A percentile compares a stretch with the other conserved stretches of the same genome.
Conservation (phyloP, 2,329 filamentous ascomycete genomes). For the Calonectria leucothoes region DNA sequence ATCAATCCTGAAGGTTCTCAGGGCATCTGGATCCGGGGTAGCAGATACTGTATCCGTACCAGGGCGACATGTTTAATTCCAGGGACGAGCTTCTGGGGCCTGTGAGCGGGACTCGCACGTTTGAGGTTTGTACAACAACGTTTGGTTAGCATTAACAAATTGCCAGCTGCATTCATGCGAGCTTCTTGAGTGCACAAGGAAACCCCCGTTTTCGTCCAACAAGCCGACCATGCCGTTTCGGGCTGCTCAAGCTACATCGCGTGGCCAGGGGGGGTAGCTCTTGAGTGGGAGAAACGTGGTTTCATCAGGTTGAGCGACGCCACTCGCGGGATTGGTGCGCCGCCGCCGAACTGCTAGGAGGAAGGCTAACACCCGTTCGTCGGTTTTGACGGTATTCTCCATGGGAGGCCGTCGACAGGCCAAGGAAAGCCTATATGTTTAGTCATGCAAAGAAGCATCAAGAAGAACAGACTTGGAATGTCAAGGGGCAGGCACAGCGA, state of each 20-base stretch:
- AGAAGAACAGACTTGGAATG: constrained; percentile 1
- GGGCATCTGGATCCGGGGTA: neutral
- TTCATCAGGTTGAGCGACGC: constrained; percentile 36
- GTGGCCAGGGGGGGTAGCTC: constrained; percentile 24
- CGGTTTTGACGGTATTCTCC: neutral
- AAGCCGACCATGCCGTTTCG: constrained; percentile 19
- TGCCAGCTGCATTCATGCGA: constrained; percentile 11
- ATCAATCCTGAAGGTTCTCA: neutral
- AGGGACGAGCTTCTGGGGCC: constrained; percentile 4
- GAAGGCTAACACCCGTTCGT: constrained; percentile 18
- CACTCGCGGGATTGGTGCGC: constrained; percentile 7
- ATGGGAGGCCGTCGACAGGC: neutral
- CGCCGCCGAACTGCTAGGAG: constrained; percentile 12
- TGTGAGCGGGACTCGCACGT: neutral
- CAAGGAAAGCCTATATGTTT: neutral
- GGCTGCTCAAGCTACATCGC: constrained; percentile 33
- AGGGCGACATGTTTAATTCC: neutral
- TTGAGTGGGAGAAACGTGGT: constrained; percentile 30
- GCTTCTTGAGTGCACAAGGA: neutral
- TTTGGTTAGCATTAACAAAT: constrained; percentile 10
- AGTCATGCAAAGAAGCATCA: neutral
- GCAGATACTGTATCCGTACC: neutral
- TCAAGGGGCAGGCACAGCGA: neutral
- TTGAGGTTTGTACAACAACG: constrained; percentile 14
- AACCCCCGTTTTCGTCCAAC: neutral